Percentiles rank a stretch among this genome's conserved stretches.
These are phyloP conservation scores for Luzula sylvatica DNA, from an alignment of 176 grass and related monocot species.

Conservation along the genomic window DNA sequence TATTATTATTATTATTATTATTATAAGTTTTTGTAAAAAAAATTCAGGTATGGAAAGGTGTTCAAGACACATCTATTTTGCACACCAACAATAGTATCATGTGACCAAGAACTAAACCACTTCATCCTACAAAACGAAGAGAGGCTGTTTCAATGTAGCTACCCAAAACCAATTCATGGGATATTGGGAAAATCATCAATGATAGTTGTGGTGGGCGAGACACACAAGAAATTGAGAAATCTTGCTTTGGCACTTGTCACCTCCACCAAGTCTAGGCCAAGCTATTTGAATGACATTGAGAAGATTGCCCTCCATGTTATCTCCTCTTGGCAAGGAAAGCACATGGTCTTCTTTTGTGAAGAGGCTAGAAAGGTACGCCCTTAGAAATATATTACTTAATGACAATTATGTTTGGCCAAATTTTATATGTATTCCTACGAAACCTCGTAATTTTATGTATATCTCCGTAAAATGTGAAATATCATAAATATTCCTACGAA, in stretches of 20 bases:
- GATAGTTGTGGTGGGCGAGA: constrained; percentile 24
- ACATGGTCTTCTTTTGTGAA: neutral
- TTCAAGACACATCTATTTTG: constrained; percentile 32
- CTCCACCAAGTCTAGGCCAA: neutral
- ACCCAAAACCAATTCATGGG: constrained; percentile 25
- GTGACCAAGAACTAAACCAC: constrained; percentile 25
- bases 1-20: too few species aligned
- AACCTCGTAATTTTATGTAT: too few species aligned
- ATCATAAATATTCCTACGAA: too few species aligned
- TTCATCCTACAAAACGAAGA: constrained; percentile 39
- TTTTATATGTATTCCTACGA: too few species aligned
- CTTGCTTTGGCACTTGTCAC: constrained; percentile 14
- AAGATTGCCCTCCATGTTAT: constrained; percentile 1
- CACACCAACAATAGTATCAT: constrained; percentile 26
- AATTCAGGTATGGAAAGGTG: constrained; percentile 32
- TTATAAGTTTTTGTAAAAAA: too few species aligned
- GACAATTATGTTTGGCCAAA: too few species aligned
- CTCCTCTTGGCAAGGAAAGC: constrained; percentile 10
- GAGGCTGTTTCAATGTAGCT: constrained; percentile 22
- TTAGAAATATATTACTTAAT: too few species aligned
- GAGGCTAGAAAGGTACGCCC: constrained; percentile 29
- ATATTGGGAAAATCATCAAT: constrained; percentile 24
- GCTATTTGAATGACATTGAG: constrained; percentile 20
- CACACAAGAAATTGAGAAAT: constrained; percentile 14
- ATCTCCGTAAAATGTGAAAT: too few species aligned